These are phyloP conservation scores for Choanephora cucurbitarum DNA, from an alignment of 371 early-diverging fungal genomes.

Conservation along the genomic window DNA sequence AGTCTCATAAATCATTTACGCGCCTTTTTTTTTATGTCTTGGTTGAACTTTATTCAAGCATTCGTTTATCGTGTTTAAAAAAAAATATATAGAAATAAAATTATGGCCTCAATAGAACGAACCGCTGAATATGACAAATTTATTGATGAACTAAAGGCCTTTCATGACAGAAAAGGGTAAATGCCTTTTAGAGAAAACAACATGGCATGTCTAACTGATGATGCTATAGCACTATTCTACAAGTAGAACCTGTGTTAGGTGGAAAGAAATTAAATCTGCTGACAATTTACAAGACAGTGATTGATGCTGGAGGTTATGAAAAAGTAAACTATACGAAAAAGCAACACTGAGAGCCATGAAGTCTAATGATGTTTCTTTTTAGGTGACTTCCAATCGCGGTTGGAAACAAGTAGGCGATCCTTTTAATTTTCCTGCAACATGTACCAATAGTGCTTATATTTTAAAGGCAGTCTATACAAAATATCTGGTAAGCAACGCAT, in stretches of 20 bases:
- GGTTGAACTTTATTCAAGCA: too few relatives aligned
- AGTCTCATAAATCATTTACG: too few relatives aligned
- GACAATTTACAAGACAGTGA: constrained; percentile 69
- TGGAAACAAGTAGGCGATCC: constrained; percentile 80
- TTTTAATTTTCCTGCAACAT: constrained; percentile 81
- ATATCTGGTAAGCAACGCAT: constrained; percentile 58
- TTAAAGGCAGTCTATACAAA: constrained; percentile 76
- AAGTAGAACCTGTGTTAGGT: constrained; percentile 80
- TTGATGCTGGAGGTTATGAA: constrained; percentile 77
- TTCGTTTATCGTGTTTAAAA: too few relatives aligned
- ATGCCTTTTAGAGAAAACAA: constrained; percentile 3
- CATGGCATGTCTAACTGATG: neutral
- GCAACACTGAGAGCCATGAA: too few relatives aligned
- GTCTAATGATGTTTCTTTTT: too few relatives aligned
- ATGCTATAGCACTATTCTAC: constrained; percentile 62
- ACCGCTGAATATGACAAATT: constrained; percentile 75
- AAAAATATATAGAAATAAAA: too few relatives aligned
- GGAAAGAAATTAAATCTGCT: constrained; percentile 77
- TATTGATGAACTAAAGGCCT: constrained; percentile 69
- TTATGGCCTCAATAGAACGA: constrained; percentile 66
- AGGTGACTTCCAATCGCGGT: constrained; percentile 76
- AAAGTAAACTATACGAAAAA: constrained; percentile 64
- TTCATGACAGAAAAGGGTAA: constrained; percentile 75
- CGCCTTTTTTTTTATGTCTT: too few relatives aligned
- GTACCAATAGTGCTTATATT: constrained; percentile 85